These are phyloP conservation scores for Boletus rex-veris DNA, from an alignment of 768 basidiomycete genomes.

Conservation along the genomic window DNA sequence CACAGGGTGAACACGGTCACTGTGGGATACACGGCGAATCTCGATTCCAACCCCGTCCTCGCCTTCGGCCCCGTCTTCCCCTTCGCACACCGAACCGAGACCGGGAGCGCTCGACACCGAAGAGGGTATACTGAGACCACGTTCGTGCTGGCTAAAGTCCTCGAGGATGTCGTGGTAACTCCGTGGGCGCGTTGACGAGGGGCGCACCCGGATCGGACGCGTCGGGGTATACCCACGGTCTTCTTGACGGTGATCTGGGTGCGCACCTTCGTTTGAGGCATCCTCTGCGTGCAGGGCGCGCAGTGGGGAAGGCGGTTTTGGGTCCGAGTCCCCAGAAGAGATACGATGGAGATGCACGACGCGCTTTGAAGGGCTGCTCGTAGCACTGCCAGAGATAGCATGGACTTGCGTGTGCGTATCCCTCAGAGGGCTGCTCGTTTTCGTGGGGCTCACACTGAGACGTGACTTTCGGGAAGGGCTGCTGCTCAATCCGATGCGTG, in stretches of 20 bases:
- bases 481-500: slow-evolving; percentile 14
- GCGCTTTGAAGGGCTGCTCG: slow-evolving; percentile 23
- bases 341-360: slow-evolving; percentile 20
- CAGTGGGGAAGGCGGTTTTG: slow-evolving; percentile 6
- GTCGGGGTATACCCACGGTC: slow-evolving; percentile 5
- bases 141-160: slow-evolving; percentile 48
- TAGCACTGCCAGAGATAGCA: slow-evolving; percentile 7
- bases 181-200: slow-evolving; percentile 43
- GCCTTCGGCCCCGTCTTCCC: slow-evolving; percentile 13
- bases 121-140: slow-evolving; percentile 27
- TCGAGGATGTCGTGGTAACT: slow-evolving; percentile 68
- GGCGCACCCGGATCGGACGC: slow-evolving; percentile 30
- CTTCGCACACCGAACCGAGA: slow-evolving; percentile 22
- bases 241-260: slow-evolving; percentile 3
- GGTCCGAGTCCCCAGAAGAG: slow-evolving; percentile 14
- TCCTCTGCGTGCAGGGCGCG: background rate
- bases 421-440: slow-evolving; percentile 15
- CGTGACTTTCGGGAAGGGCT: slow-evolving; percentile 25
- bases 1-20: background rate
- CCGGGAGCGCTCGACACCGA: slow-evolving; percentile 29
- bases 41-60: background rate
- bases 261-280: background rate
- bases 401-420: slow-evolving; percentile 9
- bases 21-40: background rate
- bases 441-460: slow-evolving; percentile 22